phyloP scores from a whole-genome alignment of 805 yeast genomes.

The Schwanniomyces yamadae region DNA sequence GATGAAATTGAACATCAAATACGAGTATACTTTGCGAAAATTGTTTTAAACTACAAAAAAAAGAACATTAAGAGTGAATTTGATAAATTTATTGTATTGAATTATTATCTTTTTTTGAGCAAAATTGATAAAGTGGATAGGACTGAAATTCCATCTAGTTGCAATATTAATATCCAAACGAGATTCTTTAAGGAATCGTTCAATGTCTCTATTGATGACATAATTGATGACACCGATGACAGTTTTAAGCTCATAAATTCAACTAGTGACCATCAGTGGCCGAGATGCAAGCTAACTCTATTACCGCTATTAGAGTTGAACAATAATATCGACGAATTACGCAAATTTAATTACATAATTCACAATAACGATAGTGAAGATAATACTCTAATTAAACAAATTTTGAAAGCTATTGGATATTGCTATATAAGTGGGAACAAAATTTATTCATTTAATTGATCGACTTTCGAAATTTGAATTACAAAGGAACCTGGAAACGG shows the following conservation, averaged over 20 bases:
- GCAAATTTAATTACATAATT: slow-evolving; percentile 26
- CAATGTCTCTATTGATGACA: slow-evolving; percentile 14
- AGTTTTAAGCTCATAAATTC: slow-evolving; percentile 19
- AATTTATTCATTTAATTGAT: slow-evolving; percentile 15
- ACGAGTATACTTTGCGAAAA: slow-evolving; percentile 17
- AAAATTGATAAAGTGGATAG: slow-evolving; percentile 5
- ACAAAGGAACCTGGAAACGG: slow-evolving; percentile 26
- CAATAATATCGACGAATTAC: slow-evolving; percentile 33
- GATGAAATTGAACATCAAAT: slow-evolving; percentile 14
- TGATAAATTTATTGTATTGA: slow-evolving; percentile 13
- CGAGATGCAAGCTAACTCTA: slow-evolving; percentile 33
- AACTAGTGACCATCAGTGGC: slow-evolving; percentile 35
- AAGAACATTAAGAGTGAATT: slow-evolving; percentile 6
- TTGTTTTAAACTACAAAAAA: slow-evolving; percentile 12
- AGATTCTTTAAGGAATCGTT: slow-evolving; percentile 35
- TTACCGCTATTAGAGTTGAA: slow-evolving; percentile 36
- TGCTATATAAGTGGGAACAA: slow-evolving; percentile 40
- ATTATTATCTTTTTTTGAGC: slow-evolving; percentile 8
- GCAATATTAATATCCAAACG: slow-evolving; percentile 25
- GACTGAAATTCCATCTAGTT: slow-evolving; percentile 13
- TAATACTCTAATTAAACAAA: slow-evolving; percentile 11
- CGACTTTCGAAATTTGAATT: slow-evolving; percentile 2
- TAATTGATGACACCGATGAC: slow-evolving; percentile 11
- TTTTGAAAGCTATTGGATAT: slow-evolving; percentile 25
- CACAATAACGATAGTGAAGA: slow-evolving; percentile 6